Evolutionary conservation across 2,329 filamentous ascomycete species (phyloP).

Genomic region (Onygena corvina): DNA sequence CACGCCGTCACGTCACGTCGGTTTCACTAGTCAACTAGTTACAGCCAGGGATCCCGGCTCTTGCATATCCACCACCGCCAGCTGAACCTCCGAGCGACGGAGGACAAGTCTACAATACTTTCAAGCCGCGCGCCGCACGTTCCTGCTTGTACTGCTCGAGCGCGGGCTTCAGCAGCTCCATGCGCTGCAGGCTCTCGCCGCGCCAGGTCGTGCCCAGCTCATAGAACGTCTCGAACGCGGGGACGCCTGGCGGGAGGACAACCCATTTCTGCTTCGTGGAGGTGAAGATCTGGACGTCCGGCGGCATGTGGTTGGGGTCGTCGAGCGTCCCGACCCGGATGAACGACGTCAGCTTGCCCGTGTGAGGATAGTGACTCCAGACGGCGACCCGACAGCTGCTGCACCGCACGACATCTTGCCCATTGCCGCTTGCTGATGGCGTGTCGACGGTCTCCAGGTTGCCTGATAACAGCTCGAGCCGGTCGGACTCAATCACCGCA

Average conservation of each 20-base stretch:
- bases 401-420: constrained; percentile 35
- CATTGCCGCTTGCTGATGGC: constrained; percentile 33
- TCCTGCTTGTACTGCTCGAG: not conserved
- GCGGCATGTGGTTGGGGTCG: constrained; percentile 27
- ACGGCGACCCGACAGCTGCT: constrained; percentile 33
- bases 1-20: too few species aligned
- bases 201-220: constrained; percentile 25
- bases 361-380: constrained; percentile 34
- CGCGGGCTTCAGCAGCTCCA: not conserved
- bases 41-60: too few species aligned
- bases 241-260: constrained; percentile 23
- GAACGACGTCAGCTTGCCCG: constrained; percentile 25
- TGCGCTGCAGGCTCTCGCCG: constrained; percentile 25
- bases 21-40: too few species aligned
- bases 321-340: constrained; percentile 39
- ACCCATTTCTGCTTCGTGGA: constrained; percentile 32
- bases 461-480: constrained; percentile 24
- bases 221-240: constrained; percentile 31
- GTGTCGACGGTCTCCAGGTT: constrained; percentile 20
- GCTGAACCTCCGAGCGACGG: too few species aligned
- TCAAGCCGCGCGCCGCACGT: not conserved
- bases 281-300: constrained; percentile 38
- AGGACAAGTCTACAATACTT: not conserved
- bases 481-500: constrained; percentile 32
- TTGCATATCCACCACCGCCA: too few species aligned